These are phyloP conservation scores for Porcisia deanei DNA, from an alignment of 208 protist genomes.

Conservation along the genomic window DNA sequence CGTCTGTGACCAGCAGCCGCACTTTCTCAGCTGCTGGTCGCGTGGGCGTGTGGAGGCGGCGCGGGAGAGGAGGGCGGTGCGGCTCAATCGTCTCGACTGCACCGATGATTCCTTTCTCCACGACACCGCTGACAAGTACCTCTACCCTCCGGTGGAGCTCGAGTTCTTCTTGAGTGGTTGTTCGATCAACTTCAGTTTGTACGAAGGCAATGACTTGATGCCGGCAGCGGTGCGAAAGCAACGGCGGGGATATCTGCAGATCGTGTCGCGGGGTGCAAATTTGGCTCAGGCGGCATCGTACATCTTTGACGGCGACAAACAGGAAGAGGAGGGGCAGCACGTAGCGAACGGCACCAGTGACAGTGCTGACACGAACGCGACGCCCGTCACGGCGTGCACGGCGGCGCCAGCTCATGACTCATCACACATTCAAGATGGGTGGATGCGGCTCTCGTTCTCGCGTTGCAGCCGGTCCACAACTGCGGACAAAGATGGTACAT, in stretches of 20 bases:
- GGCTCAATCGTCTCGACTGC: constrained; percentile 26
- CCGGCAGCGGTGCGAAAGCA: constrained; percentile 31
- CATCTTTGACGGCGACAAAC: neutral
- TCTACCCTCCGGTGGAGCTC: constrained; percentile 33
- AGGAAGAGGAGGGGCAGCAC: neutral
- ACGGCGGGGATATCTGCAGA: constrained; percentile 32
- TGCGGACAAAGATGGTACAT: neutral
- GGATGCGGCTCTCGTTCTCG: neutral
- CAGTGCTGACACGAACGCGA: neutral
- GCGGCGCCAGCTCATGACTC: neutral
- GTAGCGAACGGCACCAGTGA: neutral
- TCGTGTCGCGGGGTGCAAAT: constrained; percentile 18
- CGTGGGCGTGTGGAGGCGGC: constrained; percentile 19
- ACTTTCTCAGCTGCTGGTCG: constrained; percentile 38
- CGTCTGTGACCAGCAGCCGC: constrained; percentile 17
- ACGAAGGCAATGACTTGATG: constrained; percentile 55
- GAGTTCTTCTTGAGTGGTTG: constrained; percentile 52
- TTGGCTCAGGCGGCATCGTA: constrained; percentile 15
- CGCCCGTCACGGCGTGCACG: neutral
- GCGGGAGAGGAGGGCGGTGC: constrained; percentile 15
- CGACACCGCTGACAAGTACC: constrained; percentile 25
- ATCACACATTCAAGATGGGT: neutral
- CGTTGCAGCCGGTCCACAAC: neutral
- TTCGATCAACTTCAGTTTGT: constrained; percentile 42
- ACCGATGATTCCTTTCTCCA: constrained; percentile 33